Percentiles rank a stretch among this genome's conserved stretches.
phyloP scores from a whole-genome alignment of 2,329 filamentous ascomycete genomes.

The Colletotrichum destructivum region DNA sequence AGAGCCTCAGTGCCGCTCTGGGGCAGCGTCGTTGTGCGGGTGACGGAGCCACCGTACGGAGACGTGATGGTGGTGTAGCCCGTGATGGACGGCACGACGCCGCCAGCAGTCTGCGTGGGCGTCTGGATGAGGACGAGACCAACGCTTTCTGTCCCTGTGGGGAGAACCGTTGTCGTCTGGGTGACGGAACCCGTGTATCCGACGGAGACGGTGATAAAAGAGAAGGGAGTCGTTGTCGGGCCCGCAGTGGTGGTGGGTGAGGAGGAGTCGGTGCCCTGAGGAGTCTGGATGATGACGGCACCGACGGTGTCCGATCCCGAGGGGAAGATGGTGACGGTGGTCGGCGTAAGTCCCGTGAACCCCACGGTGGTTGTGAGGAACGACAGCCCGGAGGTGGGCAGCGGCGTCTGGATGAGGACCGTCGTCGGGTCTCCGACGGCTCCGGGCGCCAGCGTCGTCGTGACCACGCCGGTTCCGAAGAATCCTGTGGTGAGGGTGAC shows the following conservation, averaged over 20 bases:
- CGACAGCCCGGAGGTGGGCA: not conserved
- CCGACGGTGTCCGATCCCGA: slow-evolving; percentile 29
- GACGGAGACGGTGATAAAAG: slow-evolving; percentile 30
- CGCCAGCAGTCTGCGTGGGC: not conserved
- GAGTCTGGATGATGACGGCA: slow-evolving; percentile 34
- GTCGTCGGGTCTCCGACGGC: slow-evolving; percentile 21
- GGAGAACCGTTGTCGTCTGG: slow-evolving; percentile 25
- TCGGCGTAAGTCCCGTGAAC: slow-evolving; percentile 7
- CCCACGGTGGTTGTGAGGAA: slow-evolving; percentile 32
- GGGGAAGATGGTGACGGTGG: slow-evolving; percentile 26
- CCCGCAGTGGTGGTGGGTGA: not conserved
- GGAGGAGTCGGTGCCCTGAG: not conserved
- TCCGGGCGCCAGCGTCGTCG: slow-evolving; percentile 18
- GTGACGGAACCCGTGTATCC: slow-evolving; percentile 25
- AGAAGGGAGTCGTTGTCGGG: slow-evolving; percentile 4
- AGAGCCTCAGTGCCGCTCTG: slow-evolving; percentile 3
- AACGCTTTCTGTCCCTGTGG: slow-evolving; percentile 10
- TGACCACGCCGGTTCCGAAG: slow-evolving; percentile 19
- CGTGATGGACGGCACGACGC: not conserved
- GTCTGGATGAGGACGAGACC: slow-evolving; percentile 35
- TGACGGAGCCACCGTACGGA: not conserved
- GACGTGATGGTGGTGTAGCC: slow-evolving; percentile 7
- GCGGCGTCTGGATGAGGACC: slow-evolving; percentile 28
- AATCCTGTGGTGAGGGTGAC: slow-evolving; percentile 22
- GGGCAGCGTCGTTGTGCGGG: slow-evolving; percentile 2